These are phyloP conservation scores for Parasitella parasitica DNA, from an alignment of 371 early-diverging fungal species.

Conservation along the genomic window DNA sequence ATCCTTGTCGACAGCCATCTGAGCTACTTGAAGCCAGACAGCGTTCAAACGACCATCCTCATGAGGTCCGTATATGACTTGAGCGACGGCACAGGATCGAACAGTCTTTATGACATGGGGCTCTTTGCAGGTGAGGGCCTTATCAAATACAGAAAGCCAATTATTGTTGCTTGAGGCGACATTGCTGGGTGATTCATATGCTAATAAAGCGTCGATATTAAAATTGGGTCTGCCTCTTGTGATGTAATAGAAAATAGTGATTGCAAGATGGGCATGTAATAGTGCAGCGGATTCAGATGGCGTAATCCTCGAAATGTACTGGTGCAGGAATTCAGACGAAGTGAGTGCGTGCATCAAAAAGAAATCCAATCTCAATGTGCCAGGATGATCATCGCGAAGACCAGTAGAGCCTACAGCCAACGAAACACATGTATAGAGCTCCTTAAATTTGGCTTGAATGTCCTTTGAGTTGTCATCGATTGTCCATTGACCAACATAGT, in stretches of 20 bases:
- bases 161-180: conserved; percentile 27
- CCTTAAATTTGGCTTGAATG: conserved; percentile 34
- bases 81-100: conserved; percentile 46
- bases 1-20: conserved; percentile 33
- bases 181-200: conserved; percentile 14
- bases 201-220: conserved; percentile 33
- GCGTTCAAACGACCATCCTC: conserved; percentile 5
- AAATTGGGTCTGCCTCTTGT: conserved; percentile 44
- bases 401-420: conserved; percentile 32
- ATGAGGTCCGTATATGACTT: conserved; percentile 37
- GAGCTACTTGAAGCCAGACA: conserved; percentile 38
- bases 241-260: conserved; percentile 37
- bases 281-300: conserved; percentile 39
- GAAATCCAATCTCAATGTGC: conserved; percentile 37
- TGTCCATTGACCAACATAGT: conserved; percentile 33
- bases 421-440: conserved; percentile 28
- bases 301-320: conserved; percentile 24
- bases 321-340: conserved; percentile 52
- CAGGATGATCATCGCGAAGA: conserved; percentile 27
- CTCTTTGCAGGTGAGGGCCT: conserved; percentile 47
- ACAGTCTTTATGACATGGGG: conserved; percentile 56
- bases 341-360: conserved; percentile 59
- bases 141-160: conserved; percentile 49
- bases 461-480: conserved; percentile 30
- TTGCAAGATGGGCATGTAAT: conserved; percentile 40